Base-by-base conservation (phyloP, 768 basidiomycete species). In the Lentinula boryana region DNA sequence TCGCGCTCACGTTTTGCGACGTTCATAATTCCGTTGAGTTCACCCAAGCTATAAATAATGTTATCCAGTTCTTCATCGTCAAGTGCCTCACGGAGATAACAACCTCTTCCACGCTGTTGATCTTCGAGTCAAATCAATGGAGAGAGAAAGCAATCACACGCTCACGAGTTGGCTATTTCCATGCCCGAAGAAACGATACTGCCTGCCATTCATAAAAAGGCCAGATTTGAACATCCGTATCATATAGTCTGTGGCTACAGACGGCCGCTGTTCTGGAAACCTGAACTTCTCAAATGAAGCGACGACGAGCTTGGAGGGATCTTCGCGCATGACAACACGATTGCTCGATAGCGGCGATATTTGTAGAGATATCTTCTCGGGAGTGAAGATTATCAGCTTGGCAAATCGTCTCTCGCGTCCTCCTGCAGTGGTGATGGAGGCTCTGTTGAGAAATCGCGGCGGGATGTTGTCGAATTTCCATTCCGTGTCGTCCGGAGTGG, bases 101-200 rank as follows among this genome's bases (percentile, higher is more conserved):
- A 89, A 31, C 85, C 86, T 18, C 85, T 75, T 27, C 82, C 79
- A 46, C 86, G 74, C 86, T 87, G 50, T 50, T 23, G n/a, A 27
- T 31, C 15, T 8, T 49, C 40, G 41, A 18, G 46, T 64, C 5
- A 64, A 49, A 58, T 54, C 48, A 36, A 21, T 8, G 31, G 10
- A 16, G 15, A 6, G 21, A 32, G 55, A 36, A 1, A 4, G 0
- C 44, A 10, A 31, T 46, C 2, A 10, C 10, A 33, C n/a, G 10
- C 76, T 10, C 62, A 86, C 85, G 67, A 88, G 65, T 63, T 89
- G 87, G 62, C 85, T 88, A 66, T 88, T 87, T 44, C 87, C 87
- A 61, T 89, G 87, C 60, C 84, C 83, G 61, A 86, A 88, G 67
- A 88, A 88, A 2, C 86, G 81, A 68, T 87, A 87, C 63, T 87